Evolutionary conservation across 768 basidiomycete species (phyloP).

Genomic region (Lyophyllum atratum): DNA sequence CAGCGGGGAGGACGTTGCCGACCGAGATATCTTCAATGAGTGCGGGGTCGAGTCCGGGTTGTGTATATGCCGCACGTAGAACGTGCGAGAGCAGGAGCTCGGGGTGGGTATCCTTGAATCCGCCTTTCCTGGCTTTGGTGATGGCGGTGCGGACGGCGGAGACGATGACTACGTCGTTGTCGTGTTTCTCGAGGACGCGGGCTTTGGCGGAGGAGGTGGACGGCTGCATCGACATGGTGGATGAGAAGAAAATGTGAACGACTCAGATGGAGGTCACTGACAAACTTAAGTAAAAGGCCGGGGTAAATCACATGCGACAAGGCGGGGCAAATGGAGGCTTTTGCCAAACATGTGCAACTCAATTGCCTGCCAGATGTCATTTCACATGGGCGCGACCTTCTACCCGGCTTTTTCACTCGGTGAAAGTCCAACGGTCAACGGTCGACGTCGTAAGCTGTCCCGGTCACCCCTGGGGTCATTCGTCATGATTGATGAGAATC

Average conservation of each 20-base stretch:
- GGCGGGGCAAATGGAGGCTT: neutral
- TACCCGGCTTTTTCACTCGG: neutral
- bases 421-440: no score
- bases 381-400: neutral
- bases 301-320: slow-evolving; percentile 2
- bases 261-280: neutral
- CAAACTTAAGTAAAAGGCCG: neutral
- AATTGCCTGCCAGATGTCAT: neutral
- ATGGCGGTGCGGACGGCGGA: slow-evolving; percentile 87
- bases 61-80: slow-evolving; percentile 71
- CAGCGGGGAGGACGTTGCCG: slow-evolving; percentile 88
- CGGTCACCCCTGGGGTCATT: no score
- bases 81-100: slow-evolving; percentile 81
- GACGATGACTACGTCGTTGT: slow-evolving; percentile 90
- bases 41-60: slow-evolving; percentile 70
- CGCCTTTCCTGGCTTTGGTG: slow-evolving; percentile 88
- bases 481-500: no score
- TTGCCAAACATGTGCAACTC: slow-evolving; percentile 4
- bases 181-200: slow-evolving; percentile 66
- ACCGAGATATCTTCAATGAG: slow-evolving; percentile 85
- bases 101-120: slow-evolving; percentile 88
- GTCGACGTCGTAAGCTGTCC: no score
- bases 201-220: slow-evolving; percentile 44
- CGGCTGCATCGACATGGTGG: slow-evolving; percentile 3
- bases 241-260: neutral